Conservation (phyloP, 768 basidiomycete genomes). For the Mycena haematopus region DNA sequence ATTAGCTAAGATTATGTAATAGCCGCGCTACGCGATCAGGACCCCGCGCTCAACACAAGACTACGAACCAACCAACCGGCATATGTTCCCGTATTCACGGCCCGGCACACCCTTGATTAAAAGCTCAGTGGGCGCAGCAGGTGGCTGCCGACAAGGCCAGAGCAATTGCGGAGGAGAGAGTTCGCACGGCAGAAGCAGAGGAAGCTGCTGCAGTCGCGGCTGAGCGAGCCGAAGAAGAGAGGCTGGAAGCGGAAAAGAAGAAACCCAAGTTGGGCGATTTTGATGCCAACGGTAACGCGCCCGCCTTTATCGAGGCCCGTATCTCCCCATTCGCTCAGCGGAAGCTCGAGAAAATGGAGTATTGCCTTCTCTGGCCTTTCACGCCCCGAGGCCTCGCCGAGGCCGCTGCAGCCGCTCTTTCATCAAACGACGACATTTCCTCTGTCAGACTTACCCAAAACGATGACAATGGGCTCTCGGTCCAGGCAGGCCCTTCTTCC, state of each 20-base stretch:
- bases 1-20: no score
- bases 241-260: constrained; percentile 21
- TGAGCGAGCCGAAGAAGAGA: not conserved
- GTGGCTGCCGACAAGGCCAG: no score
- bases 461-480: constrained; percentile 8
- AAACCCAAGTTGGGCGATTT: constrained; percentile 18
- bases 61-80: no score
- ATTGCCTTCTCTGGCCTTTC: constrained; percentile 8
- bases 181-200: not conserved
- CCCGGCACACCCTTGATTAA: no score
- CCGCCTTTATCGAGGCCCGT: not conserved
- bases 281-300: not conserved
- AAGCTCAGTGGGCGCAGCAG: no score
- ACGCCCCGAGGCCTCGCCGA: not conserved
- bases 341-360: not conserved
- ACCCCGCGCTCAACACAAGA: no score
- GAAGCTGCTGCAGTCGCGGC: constrained; percentile 4
- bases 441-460: not conserved
- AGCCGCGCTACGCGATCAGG: no score
- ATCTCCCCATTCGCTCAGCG: constrained; percentile 9
- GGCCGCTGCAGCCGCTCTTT: not conserved
- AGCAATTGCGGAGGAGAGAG: no score
- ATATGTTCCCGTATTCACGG: no score
- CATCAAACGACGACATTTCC: not conserved
- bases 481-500: constrained; percentile 1